These are phyloP conservation scores for Penicillium flavigenum DNA, from an alignment of 495 filamentous ascomycete species.

Conservation along the genomic window DNA sequence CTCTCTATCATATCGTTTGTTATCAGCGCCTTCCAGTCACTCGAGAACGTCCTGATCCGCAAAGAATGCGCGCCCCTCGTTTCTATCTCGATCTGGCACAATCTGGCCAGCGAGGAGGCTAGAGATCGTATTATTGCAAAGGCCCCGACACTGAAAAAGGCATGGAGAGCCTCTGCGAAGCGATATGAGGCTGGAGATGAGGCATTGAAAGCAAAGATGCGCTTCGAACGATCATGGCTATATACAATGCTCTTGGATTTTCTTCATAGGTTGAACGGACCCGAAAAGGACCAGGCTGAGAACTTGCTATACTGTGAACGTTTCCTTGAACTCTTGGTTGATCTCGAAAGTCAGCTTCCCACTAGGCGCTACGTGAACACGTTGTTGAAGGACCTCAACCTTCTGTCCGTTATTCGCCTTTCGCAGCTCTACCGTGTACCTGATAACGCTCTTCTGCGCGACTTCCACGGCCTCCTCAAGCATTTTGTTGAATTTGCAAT, in stretches of 20 bases:
- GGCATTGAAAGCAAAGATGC: constrained; percentile 68
- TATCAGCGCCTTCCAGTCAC: constrained; percentile 87
- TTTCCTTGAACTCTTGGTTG: constrained; percentile 85
- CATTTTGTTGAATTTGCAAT: constrained; percentile 89
- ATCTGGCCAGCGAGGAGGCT: constrained; percentile 69
- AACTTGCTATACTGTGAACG: constrained; percentile 85
- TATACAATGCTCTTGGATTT: constrained; percentile 86
- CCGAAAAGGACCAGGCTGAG: constrained; percentile 51
- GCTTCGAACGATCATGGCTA: constrained; percentile 93
- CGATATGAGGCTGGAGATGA: constrained; percentile 88
- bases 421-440: constrained; percentile 75
- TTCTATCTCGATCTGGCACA: constrained; percentile 93
- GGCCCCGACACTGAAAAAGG: constrained; percentile 70
- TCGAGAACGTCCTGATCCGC: constrained; percentile 83
- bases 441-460: constrained; percentile 75
- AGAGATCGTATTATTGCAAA: constrained; percentile 69
- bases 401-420: constrained; percentile 77
- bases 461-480: constrained; percentile 72
- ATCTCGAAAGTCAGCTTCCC: constrained; percentile 89
- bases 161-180: constrained; percentile 86
- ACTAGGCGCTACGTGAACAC: constrained; percentile 93
- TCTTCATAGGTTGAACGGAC: constrained; percentile 65
- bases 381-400: constrained; percentile 83
- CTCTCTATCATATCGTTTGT: constrained; percentile 82
- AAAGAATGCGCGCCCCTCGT: constrained; percentile 97